phyloP scores from a whole-genome alignment of 1,284 basidiomycete genomes.

The Ceratobasidium sp. region DNA sequence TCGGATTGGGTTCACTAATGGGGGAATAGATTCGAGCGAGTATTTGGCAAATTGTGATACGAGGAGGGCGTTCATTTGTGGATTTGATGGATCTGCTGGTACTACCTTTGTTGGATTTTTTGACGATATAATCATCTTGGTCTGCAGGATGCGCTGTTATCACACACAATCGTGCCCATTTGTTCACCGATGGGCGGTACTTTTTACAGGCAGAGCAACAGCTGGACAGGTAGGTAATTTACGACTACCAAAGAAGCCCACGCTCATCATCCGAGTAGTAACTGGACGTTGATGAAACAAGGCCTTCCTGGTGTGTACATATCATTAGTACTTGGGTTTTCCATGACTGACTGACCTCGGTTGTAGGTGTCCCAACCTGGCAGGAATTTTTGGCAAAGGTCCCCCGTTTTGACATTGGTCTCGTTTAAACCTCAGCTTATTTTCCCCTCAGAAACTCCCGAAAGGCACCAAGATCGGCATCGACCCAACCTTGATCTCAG shows the following conservation, averaged over 20 bases:
- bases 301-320: conserved; percentile 74
- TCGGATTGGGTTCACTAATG: neutral
- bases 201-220: conserved; percentile 93
- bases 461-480: conserved; percentile 79
- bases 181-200: conserved; percentile 96
- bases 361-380: conserved; percentile 88
- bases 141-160: conserved; percentile 81
- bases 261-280: conserved; percentile 61
- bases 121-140: conserved; percentile 46
- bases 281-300: conserved; percentile 95
- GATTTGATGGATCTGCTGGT: conserved; percentile 95
- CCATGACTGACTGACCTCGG: conserved; percentile 42
- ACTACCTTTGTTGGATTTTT: conserved; percentile 48
- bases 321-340: conserved; percentile 9
- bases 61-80: conserved; percentile 88
- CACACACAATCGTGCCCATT: conserved; percentile 76
- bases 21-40: conserved; percentile 83
- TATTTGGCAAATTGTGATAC: conserved; percentile 89
- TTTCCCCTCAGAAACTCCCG: conserved; percentile 68
- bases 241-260: neutral
- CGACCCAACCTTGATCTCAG: conserved; percentile 81
- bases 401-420: conserved; percentile 27
- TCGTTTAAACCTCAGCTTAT: neutral
- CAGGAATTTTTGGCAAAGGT: conserved; percentile 85
- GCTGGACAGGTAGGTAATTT: conserved; percentile 75